These are phyloP conservation scores for Hansenula sp. DNA, from an alignment of 1,139 yeast genomes.

Conservation along the genomic window DNA sequence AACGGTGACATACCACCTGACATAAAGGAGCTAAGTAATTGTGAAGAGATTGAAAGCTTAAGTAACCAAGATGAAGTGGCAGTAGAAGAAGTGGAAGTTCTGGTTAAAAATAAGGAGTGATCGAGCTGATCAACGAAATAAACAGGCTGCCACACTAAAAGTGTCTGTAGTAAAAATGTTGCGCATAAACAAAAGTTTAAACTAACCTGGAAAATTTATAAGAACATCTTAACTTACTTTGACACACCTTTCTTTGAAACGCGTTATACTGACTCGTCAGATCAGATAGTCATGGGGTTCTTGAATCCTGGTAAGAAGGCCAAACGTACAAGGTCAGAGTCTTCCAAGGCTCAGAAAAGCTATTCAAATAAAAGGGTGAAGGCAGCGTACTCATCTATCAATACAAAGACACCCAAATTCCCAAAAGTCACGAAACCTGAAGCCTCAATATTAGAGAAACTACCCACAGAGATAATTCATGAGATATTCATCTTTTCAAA, in stretches of 20 bases:
- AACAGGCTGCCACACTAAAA: too few relatives aligned
- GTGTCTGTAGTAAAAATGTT: neutral
- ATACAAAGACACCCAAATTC: neutral
- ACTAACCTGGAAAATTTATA: neutral
- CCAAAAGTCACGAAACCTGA: neutral
- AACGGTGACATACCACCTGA: slow-evolving; percentile 22
- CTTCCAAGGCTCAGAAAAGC: neutral
- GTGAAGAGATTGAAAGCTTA: too few relatives aligned
- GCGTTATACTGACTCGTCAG: neutral
- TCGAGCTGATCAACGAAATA: too few relatives aligned
- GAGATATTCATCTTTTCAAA: slow-evolving; percentile 14
- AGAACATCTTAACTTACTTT: neutral
- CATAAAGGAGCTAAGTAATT: too few relatives aligned
- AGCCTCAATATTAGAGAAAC: slow-evolving; percentile 12
- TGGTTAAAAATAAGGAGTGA: too few relatives aligned
- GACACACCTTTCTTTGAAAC: neutral
- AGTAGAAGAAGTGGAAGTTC: too few relatives aligned
- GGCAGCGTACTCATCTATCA: neutral
- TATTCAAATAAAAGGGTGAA: neutral
- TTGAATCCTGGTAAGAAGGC: slow-evolving; percentile 8
- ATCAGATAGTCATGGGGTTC: slow-evolving; percentile 6
- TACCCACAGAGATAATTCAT: slow-evolving; percentile 20
- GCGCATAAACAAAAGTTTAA: neutral
- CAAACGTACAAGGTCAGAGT: slow-evolving; percentile 1
- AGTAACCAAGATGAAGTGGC: too few relatives aligned